Evolutionary conservation across 1,284 basidiomycete genomes (phyloP).

Genomic region (Inonotus obliquus): DNA sequence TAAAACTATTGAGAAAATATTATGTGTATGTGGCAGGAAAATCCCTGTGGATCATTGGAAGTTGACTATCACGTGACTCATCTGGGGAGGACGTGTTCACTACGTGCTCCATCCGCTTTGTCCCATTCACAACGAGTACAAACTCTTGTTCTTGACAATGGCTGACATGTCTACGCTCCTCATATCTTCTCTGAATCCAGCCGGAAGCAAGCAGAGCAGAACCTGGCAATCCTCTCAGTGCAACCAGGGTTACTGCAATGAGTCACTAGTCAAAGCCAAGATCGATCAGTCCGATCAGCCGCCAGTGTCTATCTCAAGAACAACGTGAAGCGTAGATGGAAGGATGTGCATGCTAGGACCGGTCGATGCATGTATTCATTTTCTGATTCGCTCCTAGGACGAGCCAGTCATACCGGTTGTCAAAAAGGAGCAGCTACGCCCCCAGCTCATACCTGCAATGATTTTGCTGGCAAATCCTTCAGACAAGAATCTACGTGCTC

Average conservation of each 20-base stretch:
- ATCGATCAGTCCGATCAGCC: constrained; percentile 71
- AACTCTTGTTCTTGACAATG: constrained; percentile 24
- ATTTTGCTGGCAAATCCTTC: constrained; percentile 62
- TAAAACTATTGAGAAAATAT: no score
- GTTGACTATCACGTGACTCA: not conserved
- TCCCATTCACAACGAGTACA: not conserved
- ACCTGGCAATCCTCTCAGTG: constrained; percentile 57
- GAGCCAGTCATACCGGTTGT: constrained; percentile 54
- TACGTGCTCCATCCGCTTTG: not conserved
- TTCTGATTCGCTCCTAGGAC: constrained; percentile 42
- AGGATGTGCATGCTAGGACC: constrained; percentile 53
- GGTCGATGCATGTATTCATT: not conserved
- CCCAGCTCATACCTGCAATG: constrained; percentile 79
- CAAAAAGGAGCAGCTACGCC: constrained; percentile 66
- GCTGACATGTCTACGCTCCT: constrained; percentile 63
- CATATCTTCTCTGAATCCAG: constrained; percentile 73
- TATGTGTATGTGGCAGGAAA: no score
- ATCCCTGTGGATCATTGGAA: no score
- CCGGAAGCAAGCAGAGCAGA: constrained; percentile 78
- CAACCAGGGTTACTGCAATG: constrained; percentile 70
- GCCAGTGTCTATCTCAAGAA: constrained; percentile 90
- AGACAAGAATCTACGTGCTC: constrained; percentile 68
- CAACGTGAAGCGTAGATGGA: constrained; percentile 79
- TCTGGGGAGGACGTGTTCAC: not conserved
- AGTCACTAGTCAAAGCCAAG: constrained; percentile 63